A percentile compares a stretch with the other conserved stretches of the same genome.
These are phyloP conservation scores for Kwoniella sp. DNA, from an alignment of 768 basidiomycete species.

Conservation along the genomic window DNA sequence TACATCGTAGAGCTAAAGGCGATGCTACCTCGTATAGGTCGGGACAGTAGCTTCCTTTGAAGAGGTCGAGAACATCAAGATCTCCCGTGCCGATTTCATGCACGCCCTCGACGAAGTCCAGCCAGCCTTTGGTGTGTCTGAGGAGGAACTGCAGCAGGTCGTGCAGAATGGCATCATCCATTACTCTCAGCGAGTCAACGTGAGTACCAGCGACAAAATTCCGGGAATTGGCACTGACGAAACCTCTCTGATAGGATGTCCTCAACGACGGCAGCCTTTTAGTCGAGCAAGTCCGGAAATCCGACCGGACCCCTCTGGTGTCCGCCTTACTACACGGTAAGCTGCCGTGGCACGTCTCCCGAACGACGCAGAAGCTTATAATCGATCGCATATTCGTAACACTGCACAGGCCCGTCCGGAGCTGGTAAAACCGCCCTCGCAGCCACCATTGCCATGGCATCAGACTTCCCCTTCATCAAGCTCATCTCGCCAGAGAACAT, in stretches of 20 bases:
- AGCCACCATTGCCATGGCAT: slow-evolving; percentile 87
- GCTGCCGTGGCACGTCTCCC: slow-evolving; percentile 22
- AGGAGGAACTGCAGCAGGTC: slow-evolving; percentile 89
- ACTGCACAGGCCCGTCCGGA: slow-evolving; percentile 68
- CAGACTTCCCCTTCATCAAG: slow-evolving; percentile 98
- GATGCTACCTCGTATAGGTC: slow-evolving; percentile 59
- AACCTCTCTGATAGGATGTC: slow-evolving; percentile 67
- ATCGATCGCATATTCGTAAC: not conserved
- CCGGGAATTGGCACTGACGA: slow-evolving; percentile 8
- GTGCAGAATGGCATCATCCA: slow-evolving; percentile 95
- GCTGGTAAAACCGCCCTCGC: slow-evolving; percentile 94
- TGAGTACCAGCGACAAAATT: slow-evolving; percentile 57
- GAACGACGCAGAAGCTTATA: not conserved
- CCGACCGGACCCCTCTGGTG: slow-evolving; percentile 87
- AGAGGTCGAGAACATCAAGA: slow-evolving; percentile 89
- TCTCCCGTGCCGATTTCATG: slow-evolving; percentile 82
- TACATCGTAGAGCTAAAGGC: not conserved
- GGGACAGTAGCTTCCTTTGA: slow-evolving; percentile 97
- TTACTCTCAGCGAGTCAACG: slow-evolving; percentile 73
- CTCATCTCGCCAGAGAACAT: slow-evolving; percentile 92
- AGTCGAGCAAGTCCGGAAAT: slow-evolving; percentile 90
- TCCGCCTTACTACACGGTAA: slow-evolving; percentile 78
- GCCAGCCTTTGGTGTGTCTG: slow-evolving; percentile 95
- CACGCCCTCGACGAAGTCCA: slow-evolving; percentile 90
- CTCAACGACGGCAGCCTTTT: slow-evolving; percentile 82